These are phyloP conservation scores for Fusarium chlamydosporum DNA, from an alignment of 2,329 filamentous ascomycete species.

Conservation along the genomic window DNA sequence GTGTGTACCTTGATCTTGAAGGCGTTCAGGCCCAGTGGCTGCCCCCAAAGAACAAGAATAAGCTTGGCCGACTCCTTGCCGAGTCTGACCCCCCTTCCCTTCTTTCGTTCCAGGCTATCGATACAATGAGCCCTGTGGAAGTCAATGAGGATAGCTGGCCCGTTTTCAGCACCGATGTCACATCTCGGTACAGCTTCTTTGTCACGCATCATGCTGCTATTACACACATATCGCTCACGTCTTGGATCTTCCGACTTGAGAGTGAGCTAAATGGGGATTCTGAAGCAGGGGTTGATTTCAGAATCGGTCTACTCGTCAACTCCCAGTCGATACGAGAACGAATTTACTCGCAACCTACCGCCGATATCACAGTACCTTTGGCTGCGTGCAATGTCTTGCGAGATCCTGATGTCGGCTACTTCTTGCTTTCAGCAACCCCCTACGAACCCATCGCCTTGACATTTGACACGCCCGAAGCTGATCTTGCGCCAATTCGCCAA, in stretches of 20 bases:
- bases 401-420: constrained; percentile 75
- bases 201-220: constrained; percentile 73
- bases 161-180: constrained; percentile 72
- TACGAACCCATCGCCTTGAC: constrained; percentile 70
- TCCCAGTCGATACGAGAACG: constrained; percentile 71
- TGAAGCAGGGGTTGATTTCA: constrained; percentile 71
- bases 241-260: constrained; percentile 76
- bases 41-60: constrained; percentile 68
- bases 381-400: constrained; percentile 68
- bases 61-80: constrained; percentile 57
- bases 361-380: constrained; percentile 64
- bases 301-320: constrained; percentile 71
- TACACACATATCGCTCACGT: constrained; percentile 70
- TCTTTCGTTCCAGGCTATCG: constrained; percentile 73
- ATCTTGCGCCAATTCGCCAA: constrained; percentile 60
- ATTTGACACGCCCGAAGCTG: constrained; percentile 71
- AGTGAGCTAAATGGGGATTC: constrained; percentile 70
- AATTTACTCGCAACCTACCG: constrained; percentile 67
- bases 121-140: constrained; percentile 69
- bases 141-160: constrained; percentile 72
- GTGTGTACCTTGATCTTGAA: constrained; percentile 72
- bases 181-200: constrained; percentile 74
- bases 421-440: constrained; percentile 71
- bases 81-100: constrained; percentile 63
- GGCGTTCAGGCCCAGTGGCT: constrained; percentile 77